These are phyloP conservation scores for Multifurca ochricompacta DNA, from an alignment of 768 basidiomycete species.

Conservation along the genomic window DNA sequence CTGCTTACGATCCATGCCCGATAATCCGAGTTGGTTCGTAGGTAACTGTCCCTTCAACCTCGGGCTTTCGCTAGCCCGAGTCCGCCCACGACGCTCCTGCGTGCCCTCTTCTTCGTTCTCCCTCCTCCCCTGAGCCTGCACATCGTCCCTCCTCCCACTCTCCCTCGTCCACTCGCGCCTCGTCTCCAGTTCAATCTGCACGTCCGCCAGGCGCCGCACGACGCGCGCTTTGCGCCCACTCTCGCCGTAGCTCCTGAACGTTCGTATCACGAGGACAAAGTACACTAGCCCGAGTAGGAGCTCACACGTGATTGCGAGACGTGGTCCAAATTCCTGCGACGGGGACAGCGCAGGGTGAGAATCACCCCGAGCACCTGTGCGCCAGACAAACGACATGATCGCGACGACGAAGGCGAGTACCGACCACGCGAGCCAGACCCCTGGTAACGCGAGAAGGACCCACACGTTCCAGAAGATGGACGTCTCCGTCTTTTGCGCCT, in stretches of 20 bases:
- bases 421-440: slow-evolving; percentile 68
- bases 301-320: slow-evolving; percentile 47
- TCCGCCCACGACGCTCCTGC: not conserved
- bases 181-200: slow-evolving; percentile 21
- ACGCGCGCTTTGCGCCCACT: slow-evolving; percentile 15
- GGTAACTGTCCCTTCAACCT: not conserved
- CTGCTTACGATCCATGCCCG: slow-evolving; percentile 11
- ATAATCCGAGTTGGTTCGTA: slow-evolving; percentile 3
- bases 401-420: slow-evolving; percentile 57
- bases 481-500: slow-evolving; percentile 45
- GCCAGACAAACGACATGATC: slow-evolving; percentile 63
- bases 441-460: slow-evolving; percentile 60
- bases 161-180: not conserved
- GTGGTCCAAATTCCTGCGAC: slow-evolving; percentile 39
- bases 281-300: slow-evolving; percentile 55
- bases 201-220: slow-evolving; percentile 14
- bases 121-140: not conserved
- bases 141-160: not conserved
- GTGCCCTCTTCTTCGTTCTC: not conserved
- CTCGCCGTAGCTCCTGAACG: slow-evolving; percentile 52
- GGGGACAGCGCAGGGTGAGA: slow-evolving; percentile 30
- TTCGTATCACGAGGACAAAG: slow-evolving; percentile 51
- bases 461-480: slow-evolving; percentile 58
- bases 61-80: not conserved
- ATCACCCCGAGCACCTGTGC: slow-evolving; percentile 44